phyloP scores from a whole-genome alignment of 371 early-diverging fungal genomes.

The Coemansia sp. region DNA sequence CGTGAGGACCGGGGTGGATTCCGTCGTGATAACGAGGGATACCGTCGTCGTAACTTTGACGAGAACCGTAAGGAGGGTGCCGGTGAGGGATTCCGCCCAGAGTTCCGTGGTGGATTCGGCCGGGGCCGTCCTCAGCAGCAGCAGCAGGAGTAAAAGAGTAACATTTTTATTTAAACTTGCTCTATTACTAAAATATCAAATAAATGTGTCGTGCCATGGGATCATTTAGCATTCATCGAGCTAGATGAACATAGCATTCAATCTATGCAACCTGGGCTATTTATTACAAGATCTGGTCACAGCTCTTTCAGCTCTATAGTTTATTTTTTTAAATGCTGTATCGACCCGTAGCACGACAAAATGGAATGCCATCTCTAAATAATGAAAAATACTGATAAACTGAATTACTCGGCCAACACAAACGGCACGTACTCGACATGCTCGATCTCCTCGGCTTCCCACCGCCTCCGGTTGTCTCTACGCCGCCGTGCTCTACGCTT shows the following conservation, averaged over 20 bases:
- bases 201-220: too few relatives aligned
- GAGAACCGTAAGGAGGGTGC: slow-evolving; percentile 86
- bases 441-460: slow-evolving; percentile 45
- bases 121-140: slow-evolving; percentile 53
- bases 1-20: slow-evolving; percentile 55
- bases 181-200: too few relatives aligned
- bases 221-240: too few relatives aligned
- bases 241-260: too few relatives aligned
- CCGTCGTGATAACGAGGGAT: slow-evolving; percentile 79
- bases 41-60: slow-evolving; percentile 72
- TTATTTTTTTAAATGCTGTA: too few relatives aligned
- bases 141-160: neutral
- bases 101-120: slow-evolving; percentile 88
- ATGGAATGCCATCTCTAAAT: neutral
- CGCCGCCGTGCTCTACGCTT: slow-evolving; percentile 26
- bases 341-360: too few relatives aligned
- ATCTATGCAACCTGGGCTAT: too few relatives aligned
- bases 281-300: too few relatives aligned
- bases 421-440: slow-evolving; percentile 37
- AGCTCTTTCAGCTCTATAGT: too few relatives aligned
- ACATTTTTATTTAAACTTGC: neutral
- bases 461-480: slow-evolving; percentile 37
- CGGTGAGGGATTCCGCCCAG: slow-evolving; percentile 92
- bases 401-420: slow-evolving; percentile 30
- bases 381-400: neutral